Conservation (phyloP, 441 rosid genomes). For the Brassica hybrid region DNA sequence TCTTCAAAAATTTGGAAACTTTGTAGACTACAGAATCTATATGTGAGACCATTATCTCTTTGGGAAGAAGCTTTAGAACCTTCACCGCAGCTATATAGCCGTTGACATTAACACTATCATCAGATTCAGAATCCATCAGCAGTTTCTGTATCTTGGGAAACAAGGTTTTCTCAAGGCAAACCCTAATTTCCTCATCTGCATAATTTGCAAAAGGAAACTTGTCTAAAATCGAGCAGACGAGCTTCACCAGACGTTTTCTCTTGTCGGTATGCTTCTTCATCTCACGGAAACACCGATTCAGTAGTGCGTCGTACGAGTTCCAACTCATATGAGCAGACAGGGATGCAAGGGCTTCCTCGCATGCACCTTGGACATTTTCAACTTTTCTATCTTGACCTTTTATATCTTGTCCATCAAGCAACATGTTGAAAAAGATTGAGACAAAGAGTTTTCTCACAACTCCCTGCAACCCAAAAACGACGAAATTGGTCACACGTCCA, state of each 20-base stretch:
- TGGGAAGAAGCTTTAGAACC: conserved; percentile 82
- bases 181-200: conserved; percentile 12
- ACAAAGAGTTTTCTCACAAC: conserved; percentile 66
- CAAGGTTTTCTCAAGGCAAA: conserved; percentile 42
- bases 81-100: conserved; percentile 69
- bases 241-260: conserved; percentile 64
- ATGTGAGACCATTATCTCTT: conserved; percentile 67
- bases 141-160: conserved; percentile 71
- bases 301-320: conserved; percentile 64
- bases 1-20: conserved; percentile 65
- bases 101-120: conserved; percentile 60
- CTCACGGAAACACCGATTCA: conserved; percentile 69
- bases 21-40: conserved; percentile 70
- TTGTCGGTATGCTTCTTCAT: conserved; percentile 58
- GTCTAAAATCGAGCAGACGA: conserved; percentile 73
- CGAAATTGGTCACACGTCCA: conserved; percentile 18
- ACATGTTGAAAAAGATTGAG: conserved; percentile 76
- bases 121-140: conserved; percentile 52
- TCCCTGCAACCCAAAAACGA: conserved; percentile 53
- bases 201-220: conserved; percentile 65
- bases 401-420: conserved; percentile 63
- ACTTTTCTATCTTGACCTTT: conserved; percentile 30
- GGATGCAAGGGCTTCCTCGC: conserved; percentile 73
- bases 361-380: conserved; percentile 63
- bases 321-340: conserved; percentile 69